Conservation (phyloP, 2,329 filamentous ascomycete genomes). For the Leptographium procerum region DNA sequence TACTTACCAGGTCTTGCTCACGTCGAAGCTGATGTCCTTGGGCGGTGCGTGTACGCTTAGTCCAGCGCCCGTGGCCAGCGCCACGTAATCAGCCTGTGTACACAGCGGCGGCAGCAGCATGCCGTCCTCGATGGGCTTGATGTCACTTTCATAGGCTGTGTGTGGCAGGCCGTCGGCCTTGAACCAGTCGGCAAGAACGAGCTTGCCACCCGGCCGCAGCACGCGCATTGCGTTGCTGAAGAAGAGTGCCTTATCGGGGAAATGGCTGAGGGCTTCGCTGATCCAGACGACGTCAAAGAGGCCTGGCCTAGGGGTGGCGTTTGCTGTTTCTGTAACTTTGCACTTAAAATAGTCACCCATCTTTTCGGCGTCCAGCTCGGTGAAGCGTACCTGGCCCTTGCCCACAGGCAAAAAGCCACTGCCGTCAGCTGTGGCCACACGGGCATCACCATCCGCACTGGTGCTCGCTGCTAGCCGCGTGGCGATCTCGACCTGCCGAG, state of each 20-base stretch:
- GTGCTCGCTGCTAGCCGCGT: constrained; percentile 31
- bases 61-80: constrained; percentile 35
- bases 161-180: constrained; percentile 36
- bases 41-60: constrained; percentile 33
- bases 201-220: constrained; percentile 35
- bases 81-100: constrained; percentile 40
- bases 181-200: constrained; percentile 53
- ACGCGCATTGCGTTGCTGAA: constrained; percentile 40
- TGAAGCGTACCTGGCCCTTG: constrained; percentile 37
- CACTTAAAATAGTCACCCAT: constrained; percentile 41
- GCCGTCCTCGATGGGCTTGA: constrained; percentile 49
- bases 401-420: constrained; percentile 27
- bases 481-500: constrained; percentile 47
- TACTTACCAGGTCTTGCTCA: constrained; percentile 47
- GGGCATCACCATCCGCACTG: constrained; percentile 8
- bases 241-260: constrained; percentile 47
- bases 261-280: constrained; percentile 48
- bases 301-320: background rate
- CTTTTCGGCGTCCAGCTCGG: constrained; percentile 50
- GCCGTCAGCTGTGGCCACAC: constrained; percentile 1
- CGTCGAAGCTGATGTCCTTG: constrained; percentile 45
- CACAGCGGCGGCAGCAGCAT: constrained; percentile 49
- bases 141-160: constrained; percentile 35
- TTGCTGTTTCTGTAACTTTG: constrained; percentile 8
- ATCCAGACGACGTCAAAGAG: constrained; percentile 50